Percentiles rank a stretch among this genome's conserved stretches.
phyloP scores from a whole-genome alignment of 495 filamentous ascomycete species.

The Penicillium ochrochloron region DNA sequence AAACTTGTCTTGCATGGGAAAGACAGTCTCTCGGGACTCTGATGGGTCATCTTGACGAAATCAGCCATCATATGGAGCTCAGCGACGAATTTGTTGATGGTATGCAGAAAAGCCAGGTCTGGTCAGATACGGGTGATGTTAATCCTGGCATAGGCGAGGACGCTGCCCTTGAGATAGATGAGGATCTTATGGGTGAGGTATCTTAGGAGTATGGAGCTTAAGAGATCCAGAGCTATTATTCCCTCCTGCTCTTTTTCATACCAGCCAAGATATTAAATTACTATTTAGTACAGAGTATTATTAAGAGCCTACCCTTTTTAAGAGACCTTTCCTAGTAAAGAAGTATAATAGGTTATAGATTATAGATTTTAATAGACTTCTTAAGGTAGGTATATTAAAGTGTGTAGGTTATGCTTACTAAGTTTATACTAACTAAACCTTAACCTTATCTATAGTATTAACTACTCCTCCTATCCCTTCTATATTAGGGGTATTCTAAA shows the following conservation, averaged over 20 bases:
- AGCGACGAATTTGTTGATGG: conserved; percentile 60
- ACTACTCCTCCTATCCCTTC: too few species aligned
- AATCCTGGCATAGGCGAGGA: conserved; percentile 25
- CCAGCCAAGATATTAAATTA: not conserved
- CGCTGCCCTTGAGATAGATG: conserved; percentile 57
- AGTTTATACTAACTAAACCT: too few species aligned
- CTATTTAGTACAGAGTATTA: not conserved
- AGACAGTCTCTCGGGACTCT: conserved; percentile 43
- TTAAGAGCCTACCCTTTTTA: too few species aligned
- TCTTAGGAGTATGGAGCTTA: not conserved
- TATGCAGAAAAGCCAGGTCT: conserved; percentile 33
- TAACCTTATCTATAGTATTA: too few species aligned
- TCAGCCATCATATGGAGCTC: conserved; percentile 59
- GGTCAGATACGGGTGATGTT: conserved; percentile 15
- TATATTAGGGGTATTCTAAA: too few species aligned
- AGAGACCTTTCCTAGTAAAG: too few species aligned
- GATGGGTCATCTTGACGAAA: conserved; percentile 48
- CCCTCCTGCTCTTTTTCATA: not conserved
- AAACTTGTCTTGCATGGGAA: conserved; percentile 40
- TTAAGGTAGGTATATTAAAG: too few species aligned
- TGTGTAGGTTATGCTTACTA: too few species aligned
- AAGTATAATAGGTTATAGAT: too few species aligned
- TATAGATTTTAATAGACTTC: too few species aligned
- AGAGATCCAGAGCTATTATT: not conserved
- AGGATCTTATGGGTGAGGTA: conserved; percentile 68